Evolutionary conservation across 2,329 filamentous ascomycete genomes (phyloP), one percentile per base, ranked within the genome.

Genomic region (Trichoderma gracile): DNA sequence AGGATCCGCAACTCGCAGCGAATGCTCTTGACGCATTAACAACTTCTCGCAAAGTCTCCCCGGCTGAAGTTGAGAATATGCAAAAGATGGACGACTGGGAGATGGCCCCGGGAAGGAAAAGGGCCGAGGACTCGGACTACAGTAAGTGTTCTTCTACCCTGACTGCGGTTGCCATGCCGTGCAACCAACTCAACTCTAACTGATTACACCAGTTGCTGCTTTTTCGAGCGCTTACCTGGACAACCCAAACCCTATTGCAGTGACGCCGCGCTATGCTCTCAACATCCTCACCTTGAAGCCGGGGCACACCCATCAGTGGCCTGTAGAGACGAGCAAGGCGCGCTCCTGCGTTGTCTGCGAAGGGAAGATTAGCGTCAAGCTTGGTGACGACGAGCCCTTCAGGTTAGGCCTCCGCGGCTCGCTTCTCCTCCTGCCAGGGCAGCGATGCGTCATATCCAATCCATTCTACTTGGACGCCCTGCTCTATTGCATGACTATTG

Each of bases 11-110:
- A 15, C 12, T 19, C 15, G 23, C 9, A 53, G 21, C 58, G 3
- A 40, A 15, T 17, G 23, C 12, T 17, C 8, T 3, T 8, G 1
- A 30, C 10, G 14, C 9, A 5, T 23, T 23, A 8, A n/a, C 33
- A 23, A 9, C 19, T 15, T 8, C 15, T 9, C 30, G 15, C 21
- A 60, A 60, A 17, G 30, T 23, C 17, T 60, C 46, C 5, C 0
- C 40, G 17, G 40, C 15, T 25, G 40, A 54, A 49, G 17, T 25
- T n/a, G 17, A 53, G 4, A 38, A 33, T 3, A 38, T 46, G 19
- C 49, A 77, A 6, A 71, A 78, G 57, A 78, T 80, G 73, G 79
- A 81, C 67, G 73, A 74, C 3, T 81, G 79, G 79, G 80, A 82
- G 68, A 67, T 80, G 52, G 79, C 80, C 0, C 80, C 80, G 1